Evolutionary conservation across 371 early-diverging fungal genomes (phyloP), one percentile per base, ranked within the genome.

Genomic region (Massospora cicadina): DNA sequence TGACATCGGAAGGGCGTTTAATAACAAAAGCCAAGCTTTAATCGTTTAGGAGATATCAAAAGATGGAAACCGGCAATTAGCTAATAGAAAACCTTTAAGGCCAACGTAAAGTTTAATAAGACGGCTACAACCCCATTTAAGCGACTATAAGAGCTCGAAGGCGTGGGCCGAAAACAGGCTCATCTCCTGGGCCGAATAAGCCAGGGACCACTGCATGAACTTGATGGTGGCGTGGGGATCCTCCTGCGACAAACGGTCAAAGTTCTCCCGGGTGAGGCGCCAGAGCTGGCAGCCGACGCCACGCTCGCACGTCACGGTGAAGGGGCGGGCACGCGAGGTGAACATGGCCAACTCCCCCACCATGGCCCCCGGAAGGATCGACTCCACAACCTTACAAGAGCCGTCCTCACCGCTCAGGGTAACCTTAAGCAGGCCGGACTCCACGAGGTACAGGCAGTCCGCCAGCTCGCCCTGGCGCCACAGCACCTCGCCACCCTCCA

Each of bases 291-390:
- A 30, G 26, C 24, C 17, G 23, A 54, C 32, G 57, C 57, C 57
- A 5, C 2, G 5, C 2, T 63, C 63, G 28, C 23, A 25, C 12
- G 17, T 54, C 7, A 63, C 63, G n/a, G 43, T 63, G 29, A n/a
- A 43, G 12, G 54, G 53, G 23, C 63, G 43, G 7, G 32, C 25
- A 17, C 54, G 21, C 7, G 75, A 74, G 2, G 84, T 81, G 53
- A 86, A 82, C 33, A 89, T 74, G 0, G 85, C 77, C 56, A 88
- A 70, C 71, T 87, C 90, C 1, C 90, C 90, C 17, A 86, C 77
- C 3, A 87, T 77, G 0, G 88, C 83, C n/a, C 88, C 88, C 0
- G 88, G 85, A 27, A 90, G 68, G n/a, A 88, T 83, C 3, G 82
- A 81, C 70, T 89, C 90, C 0, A 79, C 72, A 17, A 71, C 56